These are phyloP conservation scores for Furcasterigmium furcatum DNA, from an alignment of 2,329 filamentous ascomycete species.

Conservation along the genomic window DNA sequence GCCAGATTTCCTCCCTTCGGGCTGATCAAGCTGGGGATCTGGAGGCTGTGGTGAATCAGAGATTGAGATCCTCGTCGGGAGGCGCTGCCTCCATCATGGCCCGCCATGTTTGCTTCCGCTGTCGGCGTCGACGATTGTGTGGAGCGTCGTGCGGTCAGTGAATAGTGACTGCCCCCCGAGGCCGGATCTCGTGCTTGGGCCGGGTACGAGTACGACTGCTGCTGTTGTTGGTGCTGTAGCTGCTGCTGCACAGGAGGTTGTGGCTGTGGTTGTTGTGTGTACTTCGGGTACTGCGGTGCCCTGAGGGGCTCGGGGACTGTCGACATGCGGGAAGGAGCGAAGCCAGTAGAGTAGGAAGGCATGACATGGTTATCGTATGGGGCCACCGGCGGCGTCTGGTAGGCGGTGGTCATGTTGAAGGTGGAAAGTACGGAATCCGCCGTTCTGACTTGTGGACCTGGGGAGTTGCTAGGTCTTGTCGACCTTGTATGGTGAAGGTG, in stretches of 20 bases:
- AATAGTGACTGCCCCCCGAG: constrained; percentile 10
- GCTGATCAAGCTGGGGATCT: constrained; percentile 74
- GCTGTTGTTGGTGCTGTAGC: constrained; percentile 12
- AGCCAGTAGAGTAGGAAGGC: not conserved
- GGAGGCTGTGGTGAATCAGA: constrained; percentile 58
- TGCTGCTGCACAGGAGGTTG: constrained; percentile 7
- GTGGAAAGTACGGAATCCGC: not conserved
- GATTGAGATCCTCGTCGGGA: constrained; percentile 36
- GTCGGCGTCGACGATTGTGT: constrained; percentile 34
- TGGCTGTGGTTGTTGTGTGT: no score
- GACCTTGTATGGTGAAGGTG: no score
- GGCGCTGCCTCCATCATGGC: constrained; percentile 24
- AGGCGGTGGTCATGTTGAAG: not conserved
- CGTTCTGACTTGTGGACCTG: no score
- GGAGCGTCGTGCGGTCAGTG: constrained; percentile 26
- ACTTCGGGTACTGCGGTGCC: not conserved
- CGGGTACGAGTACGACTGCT: constrained; percentile 9
- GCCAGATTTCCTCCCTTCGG: constrained; percentile 71
- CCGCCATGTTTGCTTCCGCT: constrained; percentile 20
- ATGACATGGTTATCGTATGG: not conserved
- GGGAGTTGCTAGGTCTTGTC: no score
- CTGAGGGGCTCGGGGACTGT: not conserved
- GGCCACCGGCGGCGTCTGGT: not conserved
- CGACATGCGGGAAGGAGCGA: not conserved
- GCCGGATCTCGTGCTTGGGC: constrained; percentile 10